Percentiles rank a stretch among this genome's conserved stretches.
Conservation (phyloP, 352 stramenopile species). For the Albugo laibachii region DNA sequence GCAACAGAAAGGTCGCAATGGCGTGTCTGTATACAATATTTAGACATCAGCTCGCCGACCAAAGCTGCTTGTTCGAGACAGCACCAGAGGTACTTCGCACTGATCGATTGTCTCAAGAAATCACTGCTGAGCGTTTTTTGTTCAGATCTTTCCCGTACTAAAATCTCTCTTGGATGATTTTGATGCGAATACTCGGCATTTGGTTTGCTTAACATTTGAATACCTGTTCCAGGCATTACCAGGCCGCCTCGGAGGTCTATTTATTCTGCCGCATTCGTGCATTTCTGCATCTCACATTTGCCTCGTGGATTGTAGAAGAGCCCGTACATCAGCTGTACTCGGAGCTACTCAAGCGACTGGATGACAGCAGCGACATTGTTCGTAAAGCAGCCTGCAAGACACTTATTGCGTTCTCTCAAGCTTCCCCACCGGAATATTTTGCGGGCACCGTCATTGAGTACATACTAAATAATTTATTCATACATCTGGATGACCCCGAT, state of each 20-base stretch:
- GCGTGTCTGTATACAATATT: slow-evolving; percentile 73
- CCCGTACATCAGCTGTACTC: slow-evolving; percentile 81
- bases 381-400: slow-evolving; percentile 74
- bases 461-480: slow-evolving; percentile 77
- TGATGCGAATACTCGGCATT: slow-evolving; percentile 75
- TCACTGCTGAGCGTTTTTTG: background rate
- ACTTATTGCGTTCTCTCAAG: slow-evolving; percentile 71
- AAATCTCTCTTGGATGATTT: slow-evolving; percentile 77
- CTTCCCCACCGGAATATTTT: slow-evolving; percentile 70
- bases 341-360: slow-evolving; percentile 83
- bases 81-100: slow-evolving; percentile 30
- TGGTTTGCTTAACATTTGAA: slow-evolving; percentile 77
- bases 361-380: slow-evolving; percentile 83
- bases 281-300: background rate
- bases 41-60: slow-evolving; percentile 45
- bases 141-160: slow-evolving; percentile 69
- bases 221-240: slow-evolving; percentile 71
- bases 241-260: slow-evolving; percentile 41
- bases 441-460: slow-evolving; percentile 81
- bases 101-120: background rate
- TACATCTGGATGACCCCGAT: slow-evolving; percentile 82
- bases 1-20: slow-evolving; percentile 68
- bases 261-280: too few relatives aligned
- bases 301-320: slow-evolving; percentile 41
- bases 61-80: slow-evolving; percentile 64